These are phyloP conservation scores for Opeltia flavorubescens DNA, from an alignment of 495 filamentous ascomycete genomes.

Conservation along the genomic window DNA sequence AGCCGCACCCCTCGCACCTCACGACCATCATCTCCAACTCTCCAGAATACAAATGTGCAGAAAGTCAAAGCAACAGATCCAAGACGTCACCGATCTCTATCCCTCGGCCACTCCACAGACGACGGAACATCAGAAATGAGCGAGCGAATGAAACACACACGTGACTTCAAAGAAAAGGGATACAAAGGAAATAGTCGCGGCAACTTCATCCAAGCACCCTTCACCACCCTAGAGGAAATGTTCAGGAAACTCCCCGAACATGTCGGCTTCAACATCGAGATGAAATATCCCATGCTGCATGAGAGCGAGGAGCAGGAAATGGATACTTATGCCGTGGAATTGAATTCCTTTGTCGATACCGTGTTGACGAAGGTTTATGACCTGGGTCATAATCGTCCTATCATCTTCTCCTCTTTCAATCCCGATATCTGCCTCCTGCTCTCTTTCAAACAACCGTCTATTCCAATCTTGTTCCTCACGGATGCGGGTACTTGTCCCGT, in stretches of 20 bases:
- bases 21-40: slow-evolving; percentile 32
- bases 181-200: slow-evolving; percentile 94
- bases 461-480: slow-evolving; percentile 87
- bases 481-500: slow-evolving; percentile 66
- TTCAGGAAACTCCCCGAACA: slow-evolving; percentile 68
- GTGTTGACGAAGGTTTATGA: slow-evolving; percentile 80
- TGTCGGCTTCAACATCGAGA: slow-evolving; percentile 95
- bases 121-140: slow-evolving; percentile 46
- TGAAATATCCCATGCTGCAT: slow-evolving; percentile 97
- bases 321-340: slow-evolving; percentile 92
- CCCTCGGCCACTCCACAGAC: slow-evolving; percentile 34
- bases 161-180: slow-evolving; percentile 82
- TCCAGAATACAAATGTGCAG: slow-evolving; percentile 6
- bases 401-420: slow-evolving; percentile 94
- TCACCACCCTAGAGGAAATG: slow-evolving; percentile 87
- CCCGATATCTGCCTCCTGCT: slow-evolving; percentile 89
- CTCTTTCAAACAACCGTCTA: slow-evolving; percentile 90
- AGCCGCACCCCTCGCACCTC: slow-evolving; percentile 28
- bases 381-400: slow-evolving; percentile 54
- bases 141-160: slow-evolving; percentile 94
- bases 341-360: slow-evolving; percentile 94
- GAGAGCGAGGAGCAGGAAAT: slow-evolving; percentile 92
- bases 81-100: slow-evolving; percentile 39
- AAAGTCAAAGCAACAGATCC: slow-evolving; percentile 9
- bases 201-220: slow-evolving; percentile 84